Evolutionary conservation across 2,329 filamentous ascomycete species (phyloP), one percentile per base, ranked within the genome.

Genomic region (Colletotrichum zoysiae): DNA sequence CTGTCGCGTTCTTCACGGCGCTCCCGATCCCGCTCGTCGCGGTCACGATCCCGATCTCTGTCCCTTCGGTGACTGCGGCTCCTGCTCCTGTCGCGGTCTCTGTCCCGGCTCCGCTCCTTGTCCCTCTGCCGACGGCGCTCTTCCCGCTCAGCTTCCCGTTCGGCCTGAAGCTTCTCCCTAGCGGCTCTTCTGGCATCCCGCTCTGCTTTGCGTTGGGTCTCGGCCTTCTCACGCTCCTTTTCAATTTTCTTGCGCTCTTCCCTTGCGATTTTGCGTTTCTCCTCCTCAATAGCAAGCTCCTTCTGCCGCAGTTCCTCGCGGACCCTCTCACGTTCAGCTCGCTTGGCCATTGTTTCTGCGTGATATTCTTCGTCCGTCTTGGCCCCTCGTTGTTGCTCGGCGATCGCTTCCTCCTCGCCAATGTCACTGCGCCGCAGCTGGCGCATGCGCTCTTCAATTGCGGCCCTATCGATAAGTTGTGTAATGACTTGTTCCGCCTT

Each of bases 351-450:
- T 2, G 91, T 91, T 71, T 94, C 92, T 58, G 86, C 86, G 1
- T 88, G 90, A 79, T 95, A 95, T 60, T 92, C 90, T 67, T 91
- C 89, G 75, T 95, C 93, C 1, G 90, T 92, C 80, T 93, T 95
- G 59, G 88, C 85, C 23, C 93, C 93, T 65, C 88, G 89, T 12
- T 83, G 75, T 53, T 88, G 84, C 78, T 95, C 93, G 26, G 89
- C 87, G 38, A 86, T 86, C 3, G 93, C 92, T 2, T 86, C 88
- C 67, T 93, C 91, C 53, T 89, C 86, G 35, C 93, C 93, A 73
- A 95, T 88, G 70, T 94, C 92, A 18, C 86, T 85, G 23, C 86
- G 85, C 33, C 93, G 87, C 61, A 93, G 87, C 74, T 91, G 88
- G 72, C 93, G 89, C 77, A 95, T 90, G 61, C 89, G 89, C 35